Evolutionary conservation across 2,329 filamentous ascomycete species (phyloP), one percentile per base, ranked within the genome.

Genomic region (Bipolaris sorokiniana): DNA sequence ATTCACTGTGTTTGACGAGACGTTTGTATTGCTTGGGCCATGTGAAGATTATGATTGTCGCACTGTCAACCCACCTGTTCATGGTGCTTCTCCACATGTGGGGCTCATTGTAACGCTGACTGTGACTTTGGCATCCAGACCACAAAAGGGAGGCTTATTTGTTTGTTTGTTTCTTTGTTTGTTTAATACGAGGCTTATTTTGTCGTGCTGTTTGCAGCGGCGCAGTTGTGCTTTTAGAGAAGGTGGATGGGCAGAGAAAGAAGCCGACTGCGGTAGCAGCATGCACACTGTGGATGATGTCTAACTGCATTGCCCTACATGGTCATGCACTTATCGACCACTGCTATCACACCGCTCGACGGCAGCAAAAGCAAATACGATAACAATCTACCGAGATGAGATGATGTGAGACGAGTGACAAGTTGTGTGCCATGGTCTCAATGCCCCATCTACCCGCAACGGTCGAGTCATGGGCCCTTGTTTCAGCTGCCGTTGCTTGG

Each of bases 401-500:
- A n/a, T 37, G 34, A 37, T 20, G n/a, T n/a, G 15, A 48, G 18
- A 37, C 13, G 31, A 48, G 28, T 46, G 26, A 37, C 13, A 31
- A 11, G 31, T 3, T 48, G 15, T n/a, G n/a, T 11, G 38, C 13
- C 4, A 16, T 23, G 33, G 18, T n/a, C 16, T 33, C 18, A 15
- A 13, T 22, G 10, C 7, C 36, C 45, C 7, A 33, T 23, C 7
- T n/a, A 36, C 13, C 26, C 46, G 34, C 33, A 48, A 23, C 31
- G 26, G 4, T 22, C 18, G 33, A 37, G 15, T 36, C 33, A 48
- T 16, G 44, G 46, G 46, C 46, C 46, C 20, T 16, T 16, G 46
- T 48, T 48, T 48, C 46, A 48, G 46, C 16, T 15, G 33, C 46
- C 20, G 46, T 20, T 15, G 33, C 31, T n/a, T 37, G 22, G 46